Percentiles rank a stretch among this genome's conserved stretches.
Evolutionary conservation across 1,284 basidiomycete species (phyloP).

Genomic region (Melanopsichium pennsylvanicum): DNA sequence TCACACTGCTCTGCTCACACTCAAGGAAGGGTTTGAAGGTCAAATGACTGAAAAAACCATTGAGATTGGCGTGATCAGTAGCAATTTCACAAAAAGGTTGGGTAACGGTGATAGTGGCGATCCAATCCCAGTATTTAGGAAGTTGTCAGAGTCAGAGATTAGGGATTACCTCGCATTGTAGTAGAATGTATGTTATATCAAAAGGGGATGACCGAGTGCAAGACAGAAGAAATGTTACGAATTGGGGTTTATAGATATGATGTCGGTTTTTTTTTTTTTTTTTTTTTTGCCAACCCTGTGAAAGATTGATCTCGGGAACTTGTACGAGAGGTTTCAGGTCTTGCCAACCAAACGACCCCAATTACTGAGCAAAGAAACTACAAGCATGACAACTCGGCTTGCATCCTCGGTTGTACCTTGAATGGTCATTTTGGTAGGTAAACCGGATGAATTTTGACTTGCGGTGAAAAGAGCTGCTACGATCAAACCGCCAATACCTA

Average conservation of each 20-base stretch:
- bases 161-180: slow-evolving; percentile 56
- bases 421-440: not conserved
- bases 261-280: no score
- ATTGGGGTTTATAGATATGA: no score
- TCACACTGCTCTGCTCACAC: slow-evolving; percentile 95
- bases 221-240: no score
- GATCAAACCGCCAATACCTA: slow-evolving; percentile 33
- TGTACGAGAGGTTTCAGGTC: not conserved
- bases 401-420: slow-evolving; percentile 21
- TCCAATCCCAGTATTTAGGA: slow-evolving; percentile 56
- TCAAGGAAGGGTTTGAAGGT: slow-evolving; percentile 99
- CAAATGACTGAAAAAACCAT: slow-evolving; percentile 99
- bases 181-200: no score
- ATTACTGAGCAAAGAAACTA: slow-evolving; percentile 23
- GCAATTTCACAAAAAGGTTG: slow-evolving; percentile 64
- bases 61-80: slow-evolving; percentile 89
- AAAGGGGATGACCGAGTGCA: no score
- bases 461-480: slow-evolving; percentile 31
- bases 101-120: slow-evolving; percentile 38
- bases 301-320: no score
- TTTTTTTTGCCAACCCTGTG: no score
- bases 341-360: slow-evolving; percentile 24
- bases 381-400: slow-evolving; percentile 16
- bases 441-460: not conserved
- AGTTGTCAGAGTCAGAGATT: slow-evolving; percentile 56